Conservation (phyloP, 306 rosid species). For the Quercus aquifolioides region DNA sequence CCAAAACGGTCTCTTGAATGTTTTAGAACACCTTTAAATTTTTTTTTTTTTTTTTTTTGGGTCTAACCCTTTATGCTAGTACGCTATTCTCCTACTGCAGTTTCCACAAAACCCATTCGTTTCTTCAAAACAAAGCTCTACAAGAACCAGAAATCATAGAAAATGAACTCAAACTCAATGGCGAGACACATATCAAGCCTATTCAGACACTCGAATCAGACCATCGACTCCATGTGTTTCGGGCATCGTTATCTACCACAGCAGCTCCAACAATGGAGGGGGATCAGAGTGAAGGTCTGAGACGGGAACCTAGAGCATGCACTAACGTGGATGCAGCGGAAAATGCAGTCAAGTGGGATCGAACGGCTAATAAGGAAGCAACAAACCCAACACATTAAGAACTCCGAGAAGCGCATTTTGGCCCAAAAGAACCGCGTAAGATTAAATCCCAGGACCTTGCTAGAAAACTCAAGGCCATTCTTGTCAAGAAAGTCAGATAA, state of each 20-base stretch:
- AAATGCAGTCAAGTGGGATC: conserved; percentile 75
- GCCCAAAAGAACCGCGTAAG: conserved; percentile 54
- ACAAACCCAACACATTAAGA: conserved; percentile 66
- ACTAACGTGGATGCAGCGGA: conserved; percentile 53
- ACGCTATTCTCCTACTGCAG: too few species aligned
- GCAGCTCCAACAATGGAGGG: conserved; percentile 34
- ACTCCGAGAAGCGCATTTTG: conserved; percentile 81
- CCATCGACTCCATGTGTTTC: conserved; percentile 11
- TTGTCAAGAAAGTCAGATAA: conserved; percentile 85
- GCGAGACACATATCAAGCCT: conserved; percentile 35
- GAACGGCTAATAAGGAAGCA: conserved; percentile 66
- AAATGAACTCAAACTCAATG: conserved; percentile 48
- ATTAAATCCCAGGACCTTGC: conserved; percentile 66
- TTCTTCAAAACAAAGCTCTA: too few species aligned
- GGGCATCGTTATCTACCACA: conserved; percentile 3
- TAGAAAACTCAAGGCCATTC: conserved; percentile 44
- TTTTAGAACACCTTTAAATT: too few species aligned
- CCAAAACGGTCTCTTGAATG: too few species aligned
- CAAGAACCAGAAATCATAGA: background rate
- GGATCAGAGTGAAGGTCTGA: too few species aligned
- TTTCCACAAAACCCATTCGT: too few species aligned
- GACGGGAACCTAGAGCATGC: conserved; percentile 44
- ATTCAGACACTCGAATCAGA: conserved; percentile 25
- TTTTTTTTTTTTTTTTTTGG: too few species aligned
- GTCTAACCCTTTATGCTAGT: too few species aligned